phyloP scores from a whole-genome alignment of 352 stramenopile species.

The Globisporangium heterothallicum region DNA sequence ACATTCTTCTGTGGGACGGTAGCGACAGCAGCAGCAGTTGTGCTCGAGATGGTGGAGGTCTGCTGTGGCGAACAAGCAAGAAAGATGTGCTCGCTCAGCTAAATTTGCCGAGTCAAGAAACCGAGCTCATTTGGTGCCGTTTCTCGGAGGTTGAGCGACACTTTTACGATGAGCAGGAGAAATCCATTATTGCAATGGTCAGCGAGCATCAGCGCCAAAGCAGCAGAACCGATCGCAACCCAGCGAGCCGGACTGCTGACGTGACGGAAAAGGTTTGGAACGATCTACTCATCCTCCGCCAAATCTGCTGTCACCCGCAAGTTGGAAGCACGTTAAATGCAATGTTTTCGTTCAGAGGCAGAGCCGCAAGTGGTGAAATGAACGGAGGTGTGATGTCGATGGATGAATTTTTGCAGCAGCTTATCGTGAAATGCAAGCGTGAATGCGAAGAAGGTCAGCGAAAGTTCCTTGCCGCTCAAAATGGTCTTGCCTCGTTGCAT shows the following conservation, averaged over 20 bases:
- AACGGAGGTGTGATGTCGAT: conserved; percentile 57
- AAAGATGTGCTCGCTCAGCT: conserved; percentile 66
- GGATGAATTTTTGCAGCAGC: conserved; percentile 67
- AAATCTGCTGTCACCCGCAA: conserved; percentile 91
- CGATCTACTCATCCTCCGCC: conserved; percentile 76
- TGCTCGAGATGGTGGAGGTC: conserved; percentile 17
- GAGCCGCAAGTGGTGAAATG: neutral
- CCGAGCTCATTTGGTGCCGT: conserved; percentile 52
- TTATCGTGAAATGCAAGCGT: conserved; percentile 56
- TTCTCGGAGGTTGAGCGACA: conserved; percentile 75
- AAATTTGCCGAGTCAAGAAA: conserved; percentile 45
- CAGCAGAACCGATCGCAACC: conserved; percentile 4
- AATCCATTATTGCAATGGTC: conserved; percentile 34
- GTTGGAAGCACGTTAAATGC: conserved; percentile 43
- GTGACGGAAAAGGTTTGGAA: conserved; percentile 47
- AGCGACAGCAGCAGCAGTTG: neutral
- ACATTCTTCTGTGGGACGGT: conserved; percentile 44
- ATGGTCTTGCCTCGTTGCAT: conserved; percentile 56
- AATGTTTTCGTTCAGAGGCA: conserved; percentile 4
- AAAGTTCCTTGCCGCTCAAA: conserved; percentile 65
- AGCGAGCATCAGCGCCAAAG: conserved; percentile 26
- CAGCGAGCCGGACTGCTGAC: neutral
- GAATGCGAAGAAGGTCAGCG: conserved; percentile 83
- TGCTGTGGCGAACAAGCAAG: conserved; percentile 82
- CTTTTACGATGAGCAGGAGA: conserved; percentile 73